Base-by-base conservation (phyloP, 805 yeast species). In the Starmerella gropengiesseri region DNA sequence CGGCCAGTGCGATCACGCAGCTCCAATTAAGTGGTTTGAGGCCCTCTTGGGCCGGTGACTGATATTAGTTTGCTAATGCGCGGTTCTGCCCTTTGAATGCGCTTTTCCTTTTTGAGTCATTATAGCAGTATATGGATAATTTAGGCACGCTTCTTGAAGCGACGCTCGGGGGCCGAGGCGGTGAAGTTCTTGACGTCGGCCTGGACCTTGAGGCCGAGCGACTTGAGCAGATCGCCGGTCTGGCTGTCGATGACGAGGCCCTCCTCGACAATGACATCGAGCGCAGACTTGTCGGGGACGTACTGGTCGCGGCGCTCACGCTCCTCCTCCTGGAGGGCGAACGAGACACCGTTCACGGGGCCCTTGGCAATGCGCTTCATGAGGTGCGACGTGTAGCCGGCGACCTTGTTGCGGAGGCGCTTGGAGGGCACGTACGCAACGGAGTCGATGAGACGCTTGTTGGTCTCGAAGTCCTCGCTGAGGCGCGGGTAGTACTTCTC, bases 301-400 rank as follows among this genome's bases (percentile, higher is more conserved):
- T 87, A 91, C 77, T 91, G 98, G 75, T 91, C 97, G 77, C 93
- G 91, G 77, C 98, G 84, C 78, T 91, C 99, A 81, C 98, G 89
- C 81, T 91, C 99, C 77, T 91, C 99, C 78, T 91, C 99, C 80
- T 91, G 99, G 68, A 91, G 84, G 74, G 93, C 93, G 95, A 91
- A 91, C 63, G 99, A 91, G 63, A 91, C 93, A 77, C 99, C 99
- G 81, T 97, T 87, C 64, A 91, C 99, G 77, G 99, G 99, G 70
- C 99, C 99, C 80, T 89, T 91, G 76, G 93, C 97, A 68, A 91
- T 91, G 78, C 99, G 87, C 80, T 85, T 91, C 98, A 91, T 93
- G 73, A 91, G 81, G 74, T 91, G 99, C 67, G 98, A 91, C 73
- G 98, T 91, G 95, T 89, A 91, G 71, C 99, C 99, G 70, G 99